Percentiles rank a stretch among this genome's conserved stretches.
Evolutionary conservation across 2,329 filamentous ascomycete species (phyloP).

Genomic region (Arthrocladium fulminans): DNA sequence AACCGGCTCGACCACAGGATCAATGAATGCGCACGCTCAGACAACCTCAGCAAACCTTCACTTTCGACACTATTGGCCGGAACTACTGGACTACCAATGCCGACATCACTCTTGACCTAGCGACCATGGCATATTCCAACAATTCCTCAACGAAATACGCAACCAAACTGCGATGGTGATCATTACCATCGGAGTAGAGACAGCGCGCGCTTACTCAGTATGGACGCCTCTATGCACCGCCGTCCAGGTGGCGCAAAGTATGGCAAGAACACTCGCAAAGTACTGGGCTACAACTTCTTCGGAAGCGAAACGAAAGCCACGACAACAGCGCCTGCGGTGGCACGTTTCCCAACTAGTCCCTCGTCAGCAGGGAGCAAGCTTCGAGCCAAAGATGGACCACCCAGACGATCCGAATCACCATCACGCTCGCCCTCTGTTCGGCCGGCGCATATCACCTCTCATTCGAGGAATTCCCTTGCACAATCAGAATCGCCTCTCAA

Average conservation of each 20-base stretch:
- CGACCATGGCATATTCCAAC: too few relatives aligned
- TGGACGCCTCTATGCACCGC: neutral
- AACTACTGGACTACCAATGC: neutral
- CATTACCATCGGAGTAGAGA: neutral
- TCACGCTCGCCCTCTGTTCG: neutral
- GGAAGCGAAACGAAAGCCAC: neutral
- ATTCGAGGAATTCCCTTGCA: neutral
- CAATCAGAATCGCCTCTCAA: neutral
- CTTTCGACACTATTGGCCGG: neutral
- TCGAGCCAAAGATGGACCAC: neutral
- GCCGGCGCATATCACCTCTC: slow-evolving; percentile 1
- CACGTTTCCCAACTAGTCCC: neutral
- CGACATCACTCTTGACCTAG: neutral
- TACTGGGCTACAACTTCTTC: slow-evolving; percentile 6
- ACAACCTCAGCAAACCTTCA: neutral
- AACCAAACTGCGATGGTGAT: neutral
- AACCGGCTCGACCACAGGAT: neutral
- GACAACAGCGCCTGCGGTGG: neutral
- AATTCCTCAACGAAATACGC: neutral
- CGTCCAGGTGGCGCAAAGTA: slow-evolving; percentile 3
- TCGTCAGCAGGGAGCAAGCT: neutral
- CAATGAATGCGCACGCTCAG: neutral
- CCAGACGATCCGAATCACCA: neutral
- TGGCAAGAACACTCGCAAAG: slow-evolving; percentile 5
- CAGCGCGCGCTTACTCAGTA: neutral